A percentile compares a stretch with the other conserved stretches of the same genome.
Conservation (phyloP, 768 basidiomycete genomes). For the Phlebiopsis flavidoalba region DNA sequence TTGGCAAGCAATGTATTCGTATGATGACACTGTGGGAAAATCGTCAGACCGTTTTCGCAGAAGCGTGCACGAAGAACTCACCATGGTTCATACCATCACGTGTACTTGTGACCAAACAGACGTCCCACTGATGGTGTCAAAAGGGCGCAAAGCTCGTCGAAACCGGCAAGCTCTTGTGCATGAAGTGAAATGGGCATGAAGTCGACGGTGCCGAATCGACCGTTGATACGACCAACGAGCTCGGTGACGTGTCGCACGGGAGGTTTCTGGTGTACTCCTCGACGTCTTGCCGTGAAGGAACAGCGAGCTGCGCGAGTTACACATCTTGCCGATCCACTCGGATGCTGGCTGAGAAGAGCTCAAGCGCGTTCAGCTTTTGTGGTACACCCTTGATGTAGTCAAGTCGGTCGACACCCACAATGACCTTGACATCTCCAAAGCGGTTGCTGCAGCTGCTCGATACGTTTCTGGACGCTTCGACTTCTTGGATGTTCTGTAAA, state of each 20-base stretch:
- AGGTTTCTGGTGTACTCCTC: slow-evolving; percentile 99
- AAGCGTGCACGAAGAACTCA: slow-evolving; percentile 35
- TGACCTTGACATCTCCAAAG: slow-evolving; percentile 93
- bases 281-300: slow-evolving; percentile 96
- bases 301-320: slow-evolving; percentile 95
- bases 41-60: slow-evolving; percentile 21
- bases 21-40: slow-evolving; percentile 72
- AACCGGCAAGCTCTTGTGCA: slow-evolving; percentile 91
- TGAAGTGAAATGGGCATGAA: slow-evolving; percentile 98
- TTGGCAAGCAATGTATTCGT: slow-evolving; percentile 97
- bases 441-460: slow-evolving; percentile 80
- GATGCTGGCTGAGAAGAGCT: slow-evolving; percentile 96
- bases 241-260: slow-evolving; percentile 94
- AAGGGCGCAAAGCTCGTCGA: slow-evolving; percentile 96
- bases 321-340: slow-evolving; percentile 99
- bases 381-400: slow-evolving; percentile 99
- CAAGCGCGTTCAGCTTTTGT: slow-evolving; percentile 94
- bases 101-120: slow-evolving; percentile 92
- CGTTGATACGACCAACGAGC: slow-evolving; percentile 96
- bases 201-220: slow-evolving; percentile 97
- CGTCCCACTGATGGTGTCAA: slow-evolving; percentile 96
- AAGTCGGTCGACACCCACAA: slow-evolving; percentile 96
- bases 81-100: slow-evolving; percentile 99
- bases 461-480: slow-evolving; percentile 76
- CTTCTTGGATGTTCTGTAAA: slow-evolving; percentile 68